Conservation (phyloP, 345 rosid species). For the Physaria fendleri region DNA sequence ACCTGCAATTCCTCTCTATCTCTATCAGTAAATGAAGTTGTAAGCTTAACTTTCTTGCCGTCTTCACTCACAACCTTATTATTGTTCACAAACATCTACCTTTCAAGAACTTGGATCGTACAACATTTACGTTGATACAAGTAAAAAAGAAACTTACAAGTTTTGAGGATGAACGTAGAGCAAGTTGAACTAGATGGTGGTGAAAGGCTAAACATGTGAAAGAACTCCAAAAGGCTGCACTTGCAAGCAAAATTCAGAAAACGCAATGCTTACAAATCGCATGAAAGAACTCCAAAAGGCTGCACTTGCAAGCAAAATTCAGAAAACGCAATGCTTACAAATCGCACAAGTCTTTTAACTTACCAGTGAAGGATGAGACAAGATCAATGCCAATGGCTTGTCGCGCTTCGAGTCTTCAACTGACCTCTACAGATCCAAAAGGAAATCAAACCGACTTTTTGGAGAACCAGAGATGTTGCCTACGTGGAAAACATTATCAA, state of each 20-base stretch:
- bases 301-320: too few species aligned
- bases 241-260: slow-evolving; percentile 27
- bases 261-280: slow-evolving; percentile 25
- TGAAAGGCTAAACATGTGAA: slow-evolving; percentile 13
- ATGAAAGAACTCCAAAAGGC: too few species aligned
- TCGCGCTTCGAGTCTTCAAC: slow-evolving; percentile 2
- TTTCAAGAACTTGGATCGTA: neutral
- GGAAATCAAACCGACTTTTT: neutral
- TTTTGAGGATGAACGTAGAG: slow-evolving; percentile 72
- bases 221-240: slow-evolving; percentile 7
- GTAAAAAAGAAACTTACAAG: slow-evolving; percentile 51
- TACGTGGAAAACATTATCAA: slow-evolving; percentile 22
- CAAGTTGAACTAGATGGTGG: slow-evolving; percentile 57
- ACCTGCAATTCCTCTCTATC: slow-evolving; percentile 83
- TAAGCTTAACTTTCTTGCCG: slow-evolving; percentile 71
- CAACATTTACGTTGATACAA: neutral
- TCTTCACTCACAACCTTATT: slow-evolving; percentile 67
- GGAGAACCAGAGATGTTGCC: too few species aligned
- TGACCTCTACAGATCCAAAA: slow-evolving; percentile 5
- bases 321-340: slow-evolving; percentile 30
- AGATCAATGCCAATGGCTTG: slow-evolving; percentile 6
- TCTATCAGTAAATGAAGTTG: slow-evolving; percentile 65
- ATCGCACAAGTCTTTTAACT: slow-evolving; percentile 12
- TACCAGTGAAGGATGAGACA: neutral
- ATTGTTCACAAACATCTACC: neutral